Base-by-base conservation (phyloP, 108 stramenopile genomes). In the Skeletonema potamos region DNA sequence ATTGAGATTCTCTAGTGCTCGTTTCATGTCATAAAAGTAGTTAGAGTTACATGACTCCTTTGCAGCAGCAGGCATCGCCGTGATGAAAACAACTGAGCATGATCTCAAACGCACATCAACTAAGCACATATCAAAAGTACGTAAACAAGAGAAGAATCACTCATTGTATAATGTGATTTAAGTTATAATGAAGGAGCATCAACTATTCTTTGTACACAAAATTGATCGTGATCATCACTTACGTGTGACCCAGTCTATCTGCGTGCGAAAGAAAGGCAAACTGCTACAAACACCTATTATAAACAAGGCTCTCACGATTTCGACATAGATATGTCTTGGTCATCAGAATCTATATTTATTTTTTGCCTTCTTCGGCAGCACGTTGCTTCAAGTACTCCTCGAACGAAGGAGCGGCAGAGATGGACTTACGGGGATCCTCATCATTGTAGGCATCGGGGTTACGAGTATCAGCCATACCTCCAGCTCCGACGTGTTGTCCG, bases 321-420 rank as follows among this genome's bases (percentile, higher is more conserved):
- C 48, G 48, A 51, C 48, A 51, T 41, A 41, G 39, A 24, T 22
- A 24, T 51, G 48, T 22, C 18, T 20, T 51, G 20, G 2, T 22
- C 18, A 24, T 6, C 48, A 41, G 39, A 41, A 6, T 51, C 48
- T n/a, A 20, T 24, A 51, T 51, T 51, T 51, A 51, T 6, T 51
- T 51, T 6, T 51, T 51, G 30, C 58, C 58, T 29, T 26, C 27
- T 15, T 59, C 58, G 0, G 58, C 58, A 6, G 58, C 58, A 34
- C 85, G 84, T 39, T 56, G 39, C 88, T 91, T 91, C 66, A 91
- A 48, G 87, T 89, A 91, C 62, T 91, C 90, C 73, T 91, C 90
- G 81, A 89, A 91, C 15, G 82, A 79, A 54, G 90, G 90, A 27
- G 88, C 86, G 1, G 71, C 82, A 54, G 77, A 76, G 88, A 91